phyloP scores from a whole-genome alignment of 2,329 filamentous ascomycete genomes.

The Ceratocystis variospora region DNA sequence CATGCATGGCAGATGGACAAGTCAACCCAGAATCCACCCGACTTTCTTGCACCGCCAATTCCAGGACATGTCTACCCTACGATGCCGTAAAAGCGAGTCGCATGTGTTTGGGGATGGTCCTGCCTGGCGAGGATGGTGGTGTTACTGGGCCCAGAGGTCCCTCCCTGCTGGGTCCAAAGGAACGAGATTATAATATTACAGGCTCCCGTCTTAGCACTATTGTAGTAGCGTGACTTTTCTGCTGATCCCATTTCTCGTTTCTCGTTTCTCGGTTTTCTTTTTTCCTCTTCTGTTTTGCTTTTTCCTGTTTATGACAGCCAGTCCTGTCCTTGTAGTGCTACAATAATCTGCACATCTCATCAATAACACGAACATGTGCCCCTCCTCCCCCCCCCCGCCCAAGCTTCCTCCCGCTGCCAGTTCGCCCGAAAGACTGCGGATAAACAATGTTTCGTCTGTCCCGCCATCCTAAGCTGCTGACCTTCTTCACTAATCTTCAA shows the following conservation, averaged over 20 bases:
- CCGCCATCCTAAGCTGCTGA: not conserved
- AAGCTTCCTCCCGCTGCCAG: constrained; percentile 4
- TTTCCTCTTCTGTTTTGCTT: not conserved
- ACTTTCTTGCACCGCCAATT: constrained; percentile 15
- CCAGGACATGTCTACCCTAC: constrained; percentile 10
- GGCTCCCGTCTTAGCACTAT: not conserved
- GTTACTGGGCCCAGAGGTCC: not conserved
- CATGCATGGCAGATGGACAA: constrained; percentile 7
- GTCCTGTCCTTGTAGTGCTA: too few relatives aligned
- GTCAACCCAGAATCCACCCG: constrained; percentile 15
- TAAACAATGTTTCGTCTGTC: not conserved
- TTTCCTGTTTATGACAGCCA: too few relatives aligned
- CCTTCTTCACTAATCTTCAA: not conserved
- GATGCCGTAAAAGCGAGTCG: constrained; percentile 10
- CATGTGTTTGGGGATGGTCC: too few relatives aligned
- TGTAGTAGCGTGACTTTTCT: not conserved
- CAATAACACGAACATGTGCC: not conserved
- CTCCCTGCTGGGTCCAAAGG: not conserved
- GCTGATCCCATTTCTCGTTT: not conserved
- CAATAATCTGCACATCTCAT: not conserved
- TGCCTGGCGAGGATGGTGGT: not conserved
- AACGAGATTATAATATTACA: not conserved
- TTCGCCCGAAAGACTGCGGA: not conserved
- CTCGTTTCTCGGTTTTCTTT: not conserved
- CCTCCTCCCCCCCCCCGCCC: not conserved